Evolutionary conservation across 345 rosid genomes (phyloP).

Genomic region (Euphorbia lathyris): DNA sequence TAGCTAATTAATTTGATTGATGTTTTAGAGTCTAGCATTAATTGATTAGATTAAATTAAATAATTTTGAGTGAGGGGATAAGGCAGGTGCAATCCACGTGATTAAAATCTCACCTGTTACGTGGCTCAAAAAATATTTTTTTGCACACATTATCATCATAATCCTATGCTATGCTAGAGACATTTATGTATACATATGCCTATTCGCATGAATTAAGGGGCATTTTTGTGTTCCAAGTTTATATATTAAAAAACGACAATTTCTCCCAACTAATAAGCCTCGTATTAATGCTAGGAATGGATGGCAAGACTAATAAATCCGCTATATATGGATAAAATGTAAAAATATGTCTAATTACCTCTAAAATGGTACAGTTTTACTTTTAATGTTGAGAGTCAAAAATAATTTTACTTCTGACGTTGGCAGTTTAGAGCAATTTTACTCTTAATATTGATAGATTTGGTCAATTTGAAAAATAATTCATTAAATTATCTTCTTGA

Average conservation of each 20-base stretch:
- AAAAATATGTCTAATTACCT: too few species aligned
- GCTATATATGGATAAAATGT: too few species aligned
- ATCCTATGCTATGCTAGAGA: neutral
- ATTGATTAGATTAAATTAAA: neutral
- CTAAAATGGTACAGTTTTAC: too few species aligned
- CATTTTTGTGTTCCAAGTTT: neutral
- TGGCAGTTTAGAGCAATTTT: too few species aligned
- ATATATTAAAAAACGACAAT: conserved; percentile 3
- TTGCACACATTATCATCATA: neutral
- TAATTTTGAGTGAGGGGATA: neutral
- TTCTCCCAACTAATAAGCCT: too few species aligned
- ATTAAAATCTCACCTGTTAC: conserved; percentile 8
- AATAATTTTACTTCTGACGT: too few species aligned
- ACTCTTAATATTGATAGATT: too few species aligned
- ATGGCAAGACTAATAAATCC: too few species aligned
- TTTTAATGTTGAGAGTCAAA: too few species aligned
- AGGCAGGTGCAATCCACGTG: conserved; percentile 16
- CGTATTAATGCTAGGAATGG: too few species aligned
- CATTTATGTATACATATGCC: neutral
- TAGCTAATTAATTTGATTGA: neutral
- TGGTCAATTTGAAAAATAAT: too few species aligned
- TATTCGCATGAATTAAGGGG: neutral
- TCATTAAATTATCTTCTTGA: too few species aligned
- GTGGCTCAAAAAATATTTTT: conserved; percentile 5
- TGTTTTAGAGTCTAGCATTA: neutral